Evolutionary conservation across 2,329 filamentous ascomycete genomes (phyloP).

Genomic region (Alternaria sp.): DNA sequence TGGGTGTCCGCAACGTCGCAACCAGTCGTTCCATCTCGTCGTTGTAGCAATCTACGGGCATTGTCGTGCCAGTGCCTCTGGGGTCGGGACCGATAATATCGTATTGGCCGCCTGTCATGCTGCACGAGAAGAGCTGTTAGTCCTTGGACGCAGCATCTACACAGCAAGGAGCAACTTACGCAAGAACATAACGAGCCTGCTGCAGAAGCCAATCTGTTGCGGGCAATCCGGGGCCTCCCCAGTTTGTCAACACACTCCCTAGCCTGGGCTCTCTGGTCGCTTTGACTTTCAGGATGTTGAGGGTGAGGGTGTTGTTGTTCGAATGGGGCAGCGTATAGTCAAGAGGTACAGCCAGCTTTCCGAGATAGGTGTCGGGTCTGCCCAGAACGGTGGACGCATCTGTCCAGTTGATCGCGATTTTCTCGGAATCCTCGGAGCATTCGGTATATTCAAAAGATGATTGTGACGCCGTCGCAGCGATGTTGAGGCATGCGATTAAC

Average conservation of each 20-base stretch:
- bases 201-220: background rate
- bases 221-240: background rate
- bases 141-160: rapidly evolving
- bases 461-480: background rate
- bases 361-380: background rate
- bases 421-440: background rate
- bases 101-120: background rate
- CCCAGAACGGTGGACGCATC: background rate
- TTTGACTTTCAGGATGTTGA: background rate
- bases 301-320: background rate
- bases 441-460: rapidly evolving
- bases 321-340: background rate
- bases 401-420: background rate
- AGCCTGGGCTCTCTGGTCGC: background rate
- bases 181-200: background rate
- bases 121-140: background rate
- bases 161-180: background rate
- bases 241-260: background rate
- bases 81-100: background rate
- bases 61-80: background rate
- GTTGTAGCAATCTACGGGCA: background rate
- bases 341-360: background rate
- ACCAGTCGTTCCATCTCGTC: background rate
- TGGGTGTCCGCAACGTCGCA: background rate
- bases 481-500: background rate